These are phyloP conservation scores for Phycomyces blakesleeanus DNA, from an alignment of 192 early-diverging fungal genomes.

Conservation along the genomic window DNA sequence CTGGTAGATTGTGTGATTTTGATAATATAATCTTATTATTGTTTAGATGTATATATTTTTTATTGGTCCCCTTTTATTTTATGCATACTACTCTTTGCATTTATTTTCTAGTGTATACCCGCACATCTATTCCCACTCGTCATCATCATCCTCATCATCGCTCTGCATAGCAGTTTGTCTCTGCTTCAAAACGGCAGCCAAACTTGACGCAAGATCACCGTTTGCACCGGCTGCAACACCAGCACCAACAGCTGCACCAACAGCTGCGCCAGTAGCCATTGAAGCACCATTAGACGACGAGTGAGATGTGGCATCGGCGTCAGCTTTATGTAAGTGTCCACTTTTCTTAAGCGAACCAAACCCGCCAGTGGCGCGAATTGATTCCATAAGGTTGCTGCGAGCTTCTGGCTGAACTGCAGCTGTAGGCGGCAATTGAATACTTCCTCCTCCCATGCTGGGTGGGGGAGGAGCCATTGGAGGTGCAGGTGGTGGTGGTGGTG, in stretches of 20 bases:
- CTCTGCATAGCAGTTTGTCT: constrained; percentile 32
- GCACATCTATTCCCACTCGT: constrained; percentile 38
- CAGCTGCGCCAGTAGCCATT: not conserved
- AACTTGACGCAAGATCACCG: constrained; percentile 22
- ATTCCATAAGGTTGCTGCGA: constrained; percentile 40
- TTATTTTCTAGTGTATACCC: not conserved
- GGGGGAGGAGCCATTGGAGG: constrained; percentile 9
- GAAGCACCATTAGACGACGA: not conserved
- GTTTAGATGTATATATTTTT: too few relatives aligned
- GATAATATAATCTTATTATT: too few relatives aligned
- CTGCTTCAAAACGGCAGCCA: constrained; percentile 29
- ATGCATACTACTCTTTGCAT: not conserved
- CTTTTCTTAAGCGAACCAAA: constrained; percentile 38
- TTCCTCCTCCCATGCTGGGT: not conserved
- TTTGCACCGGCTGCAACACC: constrained; percentile 5
- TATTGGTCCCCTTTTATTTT: too few relatives aligned
- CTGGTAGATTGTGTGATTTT: too few relatives aligned
- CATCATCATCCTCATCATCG: constrained; percentile 34
- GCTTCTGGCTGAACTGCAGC: not conserved
- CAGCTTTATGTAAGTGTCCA: constrained; percentile 10
- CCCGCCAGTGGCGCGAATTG: constrained; percentile 48
- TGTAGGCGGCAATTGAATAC: not conserved
- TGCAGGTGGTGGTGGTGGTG: constrained; percentile 3
- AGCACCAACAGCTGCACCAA: constrained; percentile 1
- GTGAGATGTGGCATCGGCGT: not conserved